Conservation (phyloP, 2,329 filamentous ascomycete species). For the Fusarium lateritium region DNA sequence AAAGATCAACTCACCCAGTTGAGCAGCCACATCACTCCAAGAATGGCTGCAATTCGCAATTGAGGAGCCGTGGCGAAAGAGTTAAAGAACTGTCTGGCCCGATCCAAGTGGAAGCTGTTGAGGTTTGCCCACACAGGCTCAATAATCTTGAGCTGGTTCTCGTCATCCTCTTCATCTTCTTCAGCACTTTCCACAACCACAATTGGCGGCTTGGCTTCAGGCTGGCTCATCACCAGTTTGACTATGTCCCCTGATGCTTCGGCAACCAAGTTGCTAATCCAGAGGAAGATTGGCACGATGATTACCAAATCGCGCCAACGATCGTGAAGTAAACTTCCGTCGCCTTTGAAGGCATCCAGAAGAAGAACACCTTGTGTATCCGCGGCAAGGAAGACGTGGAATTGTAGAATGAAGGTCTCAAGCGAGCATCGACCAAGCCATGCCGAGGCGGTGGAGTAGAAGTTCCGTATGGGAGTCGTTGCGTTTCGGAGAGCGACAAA, state of each 20-base stretch:
- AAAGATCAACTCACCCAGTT: conserved; percentile 40
- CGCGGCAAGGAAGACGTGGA: conserved; percentile 73
- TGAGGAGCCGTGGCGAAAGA: conserved; percentile 13
- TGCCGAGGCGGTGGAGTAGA: conserved; percentile 59
- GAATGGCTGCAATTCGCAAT: conserved; percentile 32
- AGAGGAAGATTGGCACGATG: conserved; percentile 50
- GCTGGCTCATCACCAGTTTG: conserved; percentile 42
- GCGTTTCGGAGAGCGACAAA: conserved; percentile 67
- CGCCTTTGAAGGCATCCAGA: conserved; percentile 45
- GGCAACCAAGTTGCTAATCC: conserved; percentile 48
- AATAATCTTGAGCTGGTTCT: conserved; percentile 44
- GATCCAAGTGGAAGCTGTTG: conserved; percentile 20
- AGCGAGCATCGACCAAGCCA: conserved; percentile 70
- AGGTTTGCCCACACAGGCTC: conserved; percentile 35
- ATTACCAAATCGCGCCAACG: conserved; percentile 48
- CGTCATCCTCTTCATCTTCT: conserved; percentile 27
- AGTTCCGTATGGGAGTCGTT: conserved; percentile 32
- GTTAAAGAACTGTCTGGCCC: conserved; percentile 17
- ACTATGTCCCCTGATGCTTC: conserved; percentile 47
- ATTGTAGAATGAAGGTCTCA: conserved; percentile 72
- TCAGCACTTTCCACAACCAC: background rate
- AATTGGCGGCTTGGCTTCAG: conserved; percentile 10
- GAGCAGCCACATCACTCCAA: conserved; percentile 45
- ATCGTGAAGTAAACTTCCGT: conserved; percentile 44
- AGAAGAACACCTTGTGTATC: conserved; percentile 68